phyloP scores from a whole-genome alignment of 2,329 filamentous ascomycete species.

The Neopestalotiopsis rosae region DNA sequence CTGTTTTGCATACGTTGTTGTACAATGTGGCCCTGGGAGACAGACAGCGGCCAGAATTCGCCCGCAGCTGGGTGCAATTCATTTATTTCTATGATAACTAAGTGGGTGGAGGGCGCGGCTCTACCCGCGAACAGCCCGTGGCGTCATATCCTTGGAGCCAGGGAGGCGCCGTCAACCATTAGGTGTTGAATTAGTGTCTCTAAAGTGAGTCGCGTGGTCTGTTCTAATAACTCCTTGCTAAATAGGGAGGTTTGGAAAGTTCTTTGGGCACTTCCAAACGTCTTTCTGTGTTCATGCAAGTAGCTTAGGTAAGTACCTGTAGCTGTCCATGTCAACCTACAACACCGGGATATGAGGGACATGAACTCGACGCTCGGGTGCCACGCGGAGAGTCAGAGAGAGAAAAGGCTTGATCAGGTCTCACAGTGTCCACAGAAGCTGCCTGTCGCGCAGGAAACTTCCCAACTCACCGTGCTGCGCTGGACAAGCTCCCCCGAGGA shows the following conservation, averaged over 20 bases:
- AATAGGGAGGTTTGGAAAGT: not conserved
- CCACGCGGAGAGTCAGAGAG: not conserved
- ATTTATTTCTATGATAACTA: not conserved
- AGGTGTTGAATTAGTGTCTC: not conserved
- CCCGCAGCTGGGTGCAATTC: not conserved
- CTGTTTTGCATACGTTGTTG: too few relatives aligned
- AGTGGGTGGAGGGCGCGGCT: not conserved
- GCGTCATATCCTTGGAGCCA: not conserved
- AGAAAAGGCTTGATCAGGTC: not conserved
- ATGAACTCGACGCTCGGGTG: slow-evolving; percentile 17
- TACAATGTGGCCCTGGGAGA: too few relatives aligned
- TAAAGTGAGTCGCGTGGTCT: not conserved
- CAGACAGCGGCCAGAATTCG: not conserved
- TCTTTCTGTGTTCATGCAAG: too few relatives aligned
- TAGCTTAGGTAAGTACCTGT: too few relatives aligned
- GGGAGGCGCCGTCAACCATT: not conserved
- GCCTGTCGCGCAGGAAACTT: slow-evolving; percentile 5
- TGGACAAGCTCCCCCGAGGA: slow-evolving; percentile 9
- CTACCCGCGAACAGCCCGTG: not conserved
- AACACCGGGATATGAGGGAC: too few relatives aligned
- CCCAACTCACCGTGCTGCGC: not conserved
- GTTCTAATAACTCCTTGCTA: not conserved
- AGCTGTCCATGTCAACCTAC: too few relatives aligned
- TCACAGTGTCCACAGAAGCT: not conserved
- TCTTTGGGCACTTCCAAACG: not conserved